Evolutionary conservation across 2,329 filamentous ascomycete species (phyloP).

Genomic region (Blastomyces parvus): DNA sequence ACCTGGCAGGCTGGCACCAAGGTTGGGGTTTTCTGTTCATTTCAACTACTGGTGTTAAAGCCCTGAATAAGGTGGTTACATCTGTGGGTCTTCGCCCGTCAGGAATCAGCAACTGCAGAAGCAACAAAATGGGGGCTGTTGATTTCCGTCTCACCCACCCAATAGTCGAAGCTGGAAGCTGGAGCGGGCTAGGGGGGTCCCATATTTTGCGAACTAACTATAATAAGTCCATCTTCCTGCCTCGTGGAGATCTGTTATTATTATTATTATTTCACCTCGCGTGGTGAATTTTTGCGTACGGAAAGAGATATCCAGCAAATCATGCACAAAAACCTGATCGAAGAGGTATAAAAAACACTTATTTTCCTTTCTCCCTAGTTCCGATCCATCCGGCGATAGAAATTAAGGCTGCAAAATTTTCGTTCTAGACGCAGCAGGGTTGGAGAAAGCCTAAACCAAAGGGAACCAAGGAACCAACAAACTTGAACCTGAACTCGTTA

Average conservation of each 20-base stretch:
- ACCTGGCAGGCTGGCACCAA: neutral
- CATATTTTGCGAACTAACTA: neutral
- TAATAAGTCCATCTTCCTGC: neutral
- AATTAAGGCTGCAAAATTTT: neutral
- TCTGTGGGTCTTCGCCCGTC: neutral
- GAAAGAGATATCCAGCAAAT: neutral
- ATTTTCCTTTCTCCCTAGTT: neutral
- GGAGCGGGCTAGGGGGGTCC: neutral
- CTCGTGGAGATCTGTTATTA: neutral
- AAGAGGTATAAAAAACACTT: neutral
- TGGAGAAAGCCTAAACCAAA: neutral
- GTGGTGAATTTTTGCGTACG: neutral
- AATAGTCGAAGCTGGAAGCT: no score
- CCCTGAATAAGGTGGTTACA: neutral
- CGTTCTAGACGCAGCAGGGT: neutral
- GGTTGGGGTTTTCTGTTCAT: neutral
- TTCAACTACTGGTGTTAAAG: neutral
- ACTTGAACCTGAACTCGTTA: neutral
- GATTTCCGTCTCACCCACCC: neutral
- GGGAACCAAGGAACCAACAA: neutral
- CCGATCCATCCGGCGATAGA: neutral
- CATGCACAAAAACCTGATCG: neutral
- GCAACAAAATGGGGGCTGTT: neutral
- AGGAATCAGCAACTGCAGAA: neutral
- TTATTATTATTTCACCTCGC: neutral